phyloP scores from a whole-genome alignment of 345 rosid genomes.

The Lumnitzera racemosa region DNA sequence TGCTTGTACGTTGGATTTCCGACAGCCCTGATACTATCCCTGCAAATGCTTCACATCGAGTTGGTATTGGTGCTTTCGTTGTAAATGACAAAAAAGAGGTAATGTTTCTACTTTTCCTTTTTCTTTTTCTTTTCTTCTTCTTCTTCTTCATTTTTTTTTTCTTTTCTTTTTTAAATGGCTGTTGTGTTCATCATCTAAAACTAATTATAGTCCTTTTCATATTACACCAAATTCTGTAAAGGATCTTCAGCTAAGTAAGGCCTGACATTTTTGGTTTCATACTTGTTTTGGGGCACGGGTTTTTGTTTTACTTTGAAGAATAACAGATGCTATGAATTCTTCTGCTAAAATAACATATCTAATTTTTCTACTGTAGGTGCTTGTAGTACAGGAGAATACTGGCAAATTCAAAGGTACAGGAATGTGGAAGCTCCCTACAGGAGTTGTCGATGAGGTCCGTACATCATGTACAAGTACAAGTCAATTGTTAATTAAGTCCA shows the following conservation, averaged over 20 bases:
- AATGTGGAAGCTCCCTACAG: slow-evolving; percentile 82
- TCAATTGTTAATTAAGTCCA: background rate
- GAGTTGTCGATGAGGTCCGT: slow-evolving; percentile 54
- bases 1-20: slow-evolving; percentile 71
- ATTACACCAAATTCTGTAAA: background rate
- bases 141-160: background rate
- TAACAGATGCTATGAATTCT: no score
- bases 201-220: background rate
- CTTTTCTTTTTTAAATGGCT: background rate
- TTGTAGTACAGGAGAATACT: slow-evolving; percentile 66
- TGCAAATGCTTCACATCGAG: slow-evolving; percentile 63
- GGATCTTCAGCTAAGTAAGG: no score
- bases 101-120: background rate
- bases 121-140: background rate
- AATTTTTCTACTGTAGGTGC: slow-evolving; percentile 28
- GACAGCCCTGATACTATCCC: slow-evolving; percentile 37
- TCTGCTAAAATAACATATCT: no score
- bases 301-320: no score
- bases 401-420: slow-evolving; percentile 51
- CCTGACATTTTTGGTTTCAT: background rate
- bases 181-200: background rate
- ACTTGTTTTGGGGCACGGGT: no score
- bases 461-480: background rate
- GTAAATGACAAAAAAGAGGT: slow-evolving; percentile 54
- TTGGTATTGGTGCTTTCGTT: slow-evolving; percentile 69